Evolutionary conservation across 768 basidiomycete species (phyloP), one percentile per base, ranked within the genome.

Genomic region (Rhodosporidiobolus sp.): DNA sequence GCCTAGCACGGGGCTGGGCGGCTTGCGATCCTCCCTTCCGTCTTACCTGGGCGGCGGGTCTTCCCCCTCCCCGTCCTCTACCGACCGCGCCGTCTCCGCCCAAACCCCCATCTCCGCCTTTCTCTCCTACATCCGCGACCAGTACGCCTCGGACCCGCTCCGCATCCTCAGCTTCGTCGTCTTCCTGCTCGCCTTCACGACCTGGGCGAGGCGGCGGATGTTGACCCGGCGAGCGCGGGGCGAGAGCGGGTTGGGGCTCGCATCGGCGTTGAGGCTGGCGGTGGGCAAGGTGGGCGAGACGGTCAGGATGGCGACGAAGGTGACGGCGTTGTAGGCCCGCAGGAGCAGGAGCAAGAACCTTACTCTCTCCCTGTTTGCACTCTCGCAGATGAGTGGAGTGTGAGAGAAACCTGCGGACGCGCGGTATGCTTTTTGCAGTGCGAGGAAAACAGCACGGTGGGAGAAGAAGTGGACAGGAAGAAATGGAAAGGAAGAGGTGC

Each of bases 221-320:
- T 11, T 45, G 22, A 14, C 55, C 24, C 28, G 60, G 26, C 48
- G 56, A 3, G 50, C 38, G 49, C 19, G 61, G 34, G 50, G 73
- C 2, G 54, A 63, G 30, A n/a, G 30, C 24, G 68, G 58, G 34
- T 28, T 67, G 2, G 73, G 68, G 19, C 11, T 70, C 5, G 24
- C n/a, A 0, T 60, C 54, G 11, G 65, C 32, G 20, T 2, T 69
- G 30, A n/a, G 38, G 48, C 9, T 66, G 9, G 60, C 30, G 1
- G 48, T 20, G 1, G 68, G 52, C 30, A 70, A 62, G 52, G 68
- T 74, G 1, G 65, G 43, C 1, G 61, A 74, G 57, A 70, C 69
- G n/a, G 46, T 74, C 6, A 45, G 53, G 28, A 74, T 74, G 73
- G 68, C 65, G 19, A 74, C 69, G 4, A 67, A 67, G 26, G 62